These are phyloP conservation scores for Claviceps capensis DNA, from an alignment of 2,329 filamentous ascomycete genomes.

Conservation along the genomic window DNA sequence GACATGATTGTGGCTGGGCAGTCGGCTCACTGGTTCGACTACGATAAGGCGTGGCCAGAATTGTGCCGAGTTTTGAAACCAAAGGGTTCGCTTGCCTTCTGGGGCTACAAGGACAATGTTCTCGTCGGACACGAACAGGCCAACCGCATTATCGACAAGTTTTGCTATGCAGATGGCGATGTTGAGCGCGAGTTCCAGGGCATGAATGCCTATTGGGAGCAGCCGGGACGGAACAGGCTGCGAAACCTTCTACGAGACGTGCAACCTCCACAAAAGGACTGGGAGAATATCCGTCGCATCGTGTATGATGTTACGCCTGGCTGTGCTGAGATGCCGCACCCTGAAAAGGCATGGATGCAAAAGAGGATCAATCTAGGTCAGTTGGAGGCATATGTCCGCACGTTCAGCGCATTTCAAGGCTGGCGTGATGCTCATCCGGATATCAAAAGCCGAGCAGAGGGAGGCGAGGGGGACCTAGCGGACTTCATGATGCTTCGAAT, in stretches of 20 bases:
- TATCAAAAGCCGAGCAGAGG: constrained; percentile 32
- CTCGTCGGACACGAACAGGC: constrained; percentile 39
- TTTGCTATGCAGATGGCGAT: constrained; percentile 37
- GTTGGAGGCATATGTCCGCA: constrained; percentile 47
- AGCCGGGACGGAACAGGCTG: constrained; percentile 42
- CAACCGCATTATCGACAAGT: constrained; percentile 38
- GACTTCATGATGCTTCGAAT: constrained; percentile 49
- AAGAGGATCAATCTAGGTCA: constrained; percentile 40
- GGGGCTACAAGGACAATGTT: constrained; percentile 52
- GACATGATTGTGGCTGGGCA: constrained; percentile 41
- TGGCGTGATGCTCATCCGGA: constrained; percentile 45
- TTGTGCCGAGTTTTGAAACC: constrained; percentile 37
- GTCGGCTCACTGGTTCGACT: constrained; percentile 55
- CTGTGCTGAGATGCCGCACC: constrained; percentile 18
- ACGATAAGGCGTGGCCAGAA: constrained; percentile 38
- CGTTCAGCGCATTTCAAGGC: constrained; percentile 44
- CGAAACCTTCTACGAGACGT: constrained; percentile 37
- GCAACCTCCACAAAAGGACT: constrained; percentile 35
- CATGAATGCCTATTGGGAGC: constrained; percentile 48
- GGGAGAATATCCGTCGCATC: constrained; percentile 36
- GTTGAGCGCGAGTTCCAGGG: constrained; percentile 28
- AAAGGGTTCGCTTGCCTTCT: constrained; percentile 48
- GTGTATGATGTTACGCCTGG: constrained; percentile 42
- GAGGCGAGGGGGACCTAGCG: constrained; percentile 46
- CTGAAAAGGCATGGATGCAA: constrained; percentile 32